A percentile compares a stretch with the other conserved stretches of the same genome.
These are phyloP conservation scores for Polygonum aviculare DNA, from an alignment of 148 eudicot species.

Conservation along the genomic window DNA sequence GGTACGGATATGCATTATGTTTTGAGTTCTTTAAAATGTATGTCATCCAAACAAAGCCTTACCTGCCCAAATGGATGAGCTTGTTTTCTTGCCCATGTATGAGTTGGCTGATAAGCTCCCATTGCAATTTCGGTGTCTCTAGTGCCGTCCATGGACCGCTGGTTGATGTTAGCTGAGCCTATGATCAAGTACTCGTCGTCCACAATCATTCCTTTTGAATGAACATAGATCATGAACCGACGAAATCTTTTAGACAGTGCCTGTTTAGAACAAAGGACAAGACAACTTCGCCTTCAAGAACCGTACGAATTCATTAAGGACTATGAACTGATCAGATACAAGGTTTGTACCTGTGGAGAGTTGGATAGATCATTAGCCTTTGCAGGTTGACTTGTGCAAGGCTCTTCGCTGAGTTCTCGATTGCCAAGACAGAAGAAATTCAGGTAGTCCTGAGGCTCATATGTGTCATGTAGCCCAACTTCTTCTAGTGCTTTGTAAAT, in stretches of 20 bases:
- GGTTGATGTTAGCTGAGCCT: slow-evolving; percentile 96
- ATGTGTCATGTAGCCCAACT: slow-evolving; percentile 71
- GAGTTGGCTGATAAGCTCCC: slow-evolving; percentile 93
- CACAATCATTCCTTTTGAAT: slow-evolving; percentile 97
- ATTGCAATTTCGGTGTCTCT: slow-evolving; percentile 98
- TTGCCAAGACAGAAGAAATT: slow-evolving; percentile 96
- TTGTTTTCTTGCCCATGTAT: slow-evolving; percentile 73
- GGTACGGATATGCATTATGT: too few relatives aligned
- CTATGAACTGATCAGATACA: neutral
- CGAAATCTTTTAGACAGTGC: slow-evolving; percentile 32
- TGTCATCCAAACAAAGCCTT: neutral
- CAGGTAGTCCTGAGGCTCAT: slow-evolving; percentile 78
- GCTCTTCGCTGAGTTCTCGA: slow-evolving; percentile 40
- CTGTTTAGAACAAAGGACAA: neutral
- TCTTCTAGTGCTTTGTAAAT: slow-evolving; percentile 78
- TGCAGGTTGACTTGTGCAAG: neutral
- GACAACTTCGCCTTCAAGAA: neutral
- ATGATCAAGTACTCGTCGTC: slow-evolving; percentile 86
- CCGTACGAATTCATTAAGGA: neutral
- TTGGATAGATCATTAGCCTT: neutral
- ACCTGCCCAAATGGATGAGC: slow-evolving; percentile 50
- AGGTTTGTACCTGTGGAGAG: neutral
- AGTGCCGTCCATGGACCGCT: slow-evolving; percentile 92
- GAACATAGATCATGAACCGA: slow-evolving; percentile 96
- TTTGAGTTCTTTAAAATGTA: too few relatives aligned